phyloP scores from a whole-genome alignment of 2,329 filamentous ascomycete species.

The Penicillium sp. region DNA sequence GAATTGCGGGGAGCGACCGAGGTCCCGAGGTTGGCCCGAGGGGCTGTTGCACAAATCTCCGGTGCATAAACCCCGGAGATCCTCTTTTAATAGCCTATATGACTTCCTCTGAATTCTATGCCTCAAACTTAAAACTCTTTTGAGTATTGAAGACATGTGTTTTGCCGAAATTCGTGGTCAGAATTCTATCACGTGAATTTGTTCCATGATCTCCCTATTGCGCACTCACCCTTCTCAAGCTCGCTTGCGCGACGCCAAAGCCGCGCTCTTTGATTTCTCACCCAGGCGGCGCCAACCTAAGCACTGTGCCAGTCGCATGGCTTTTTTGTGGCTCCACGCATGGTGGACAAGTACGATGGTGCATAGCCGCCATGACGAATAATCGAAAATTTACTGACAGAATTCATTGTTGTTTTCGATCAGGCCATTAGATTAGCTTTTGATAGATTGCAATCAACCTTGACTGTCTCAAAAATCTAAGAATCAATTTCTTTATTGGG shows the following conservation, averaged over 20 bases:
- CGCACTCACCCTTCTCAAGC: too few relatives aligned
- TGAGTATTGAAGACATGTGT: not conserved
- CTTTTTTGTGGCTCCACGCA: not conserved
- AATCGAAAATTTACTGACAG: too few relatives aligned
- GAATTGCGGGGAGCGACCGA: constrained; percentile 32
- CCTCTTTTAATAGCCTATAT: not conserved
- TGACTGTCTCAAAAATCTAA: too few relatives aligned
- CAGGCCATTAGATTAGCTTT: too few relatives aligned
- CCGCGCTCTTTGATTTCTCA: too few relatives aligned
- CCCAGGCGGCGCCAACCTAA: too few relatives aligned
- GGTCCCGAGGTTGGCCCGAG: constrained; percentile 30
- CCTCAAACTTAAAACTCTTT: not conserved
- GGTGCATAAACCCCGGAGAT: constrained; percentile 5
- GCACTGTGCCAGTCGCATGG: not conserved
- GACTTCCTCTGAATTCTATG: not conserved
- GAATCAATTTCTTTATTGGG: too few relatives aligned
- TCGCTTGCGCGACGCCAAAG: too few relatives aligned
- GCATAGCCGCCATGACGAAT: too few relatives aligned
- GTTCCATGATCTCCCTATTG: not conserved
- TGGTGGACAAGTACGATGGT: not conserved
- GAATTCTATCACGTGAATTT: not conserved
- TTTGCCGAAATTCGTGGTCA: not conserved
- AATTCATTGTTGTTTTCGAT: too few relatives aligned
- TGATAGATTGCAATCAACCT: too few relatives aligned
- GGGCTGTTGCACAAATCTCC: constrained; percentile 6